These are phyloP conservation scores for Gracilaria caudata DNA, from an alignment of 23 red algal genomes.

Conservation along the genomic window DNA sequence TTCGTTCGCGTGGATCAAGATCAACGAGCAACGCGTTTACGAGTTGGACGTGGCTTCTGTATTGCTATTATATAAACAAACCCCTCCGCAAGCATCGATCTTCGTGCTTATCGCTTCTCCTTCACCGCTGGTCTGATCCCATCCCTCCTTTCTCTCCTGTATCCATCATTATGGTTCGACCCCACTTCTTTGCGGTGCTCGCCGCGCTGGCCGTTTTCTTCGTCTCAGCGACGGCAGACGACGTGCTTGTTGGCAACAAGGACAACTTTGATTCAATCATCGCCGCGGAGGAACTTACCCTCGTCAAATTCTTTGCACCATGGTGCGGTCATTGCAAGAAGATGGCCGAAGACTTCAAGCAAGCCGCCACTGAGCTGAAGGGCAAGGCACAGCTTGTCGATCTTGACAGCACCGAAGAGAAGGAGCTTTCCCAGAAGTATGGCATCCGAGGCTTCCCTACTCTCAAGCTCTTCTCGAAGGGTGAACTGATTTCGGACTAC, in stretches of 20 bases:
- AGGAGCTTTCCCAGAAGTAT: slow-evolving; percentile 84
- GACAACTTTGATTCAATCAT: slow-evolving; percentile 82
- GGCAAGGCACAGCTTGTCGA: slow-evolving; percentile 90
- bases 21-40: not conserved
- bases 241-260: slow-evolving; percentile 62
- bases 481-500: slow-evolving; percentile 92
- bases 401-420: slow-evolving; percentile 92
- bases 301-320: slow-evolving; percentile 94
- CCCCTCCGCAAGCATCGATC: too few species aligned
- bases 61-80: too few species aligned
- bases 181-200: slow-evolving; percentile 29
- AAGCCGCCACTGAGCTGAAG: slow-evolving; percentile 82
- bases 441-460: slow-evolving; percentile 94
- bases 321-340: slow-evolving; percentile 99
- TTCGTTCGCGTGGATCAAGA: not conserved
- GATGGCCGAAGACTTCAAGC: slow-evolving; percentile 80
- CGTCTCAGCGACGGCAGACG: slow-evolving; percentile 23
- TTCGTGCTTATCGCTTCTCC: not conserved
- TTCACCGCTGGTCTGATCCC: not conserved
- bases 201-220: slow-evolving; percentile 32
- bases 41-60: too few species aligned
- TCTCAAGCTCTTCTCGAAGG: slow-evolving; percentile 93
- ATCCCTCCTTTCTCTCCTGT: not conserved
- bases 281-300: slow-evolving; percentile 60
- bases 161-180: slow-evolving; percentile 41